Base-by-base conservation (phyloP, 192 early-diverging fungal species). In the Chytriomyces sp. region DNA sequence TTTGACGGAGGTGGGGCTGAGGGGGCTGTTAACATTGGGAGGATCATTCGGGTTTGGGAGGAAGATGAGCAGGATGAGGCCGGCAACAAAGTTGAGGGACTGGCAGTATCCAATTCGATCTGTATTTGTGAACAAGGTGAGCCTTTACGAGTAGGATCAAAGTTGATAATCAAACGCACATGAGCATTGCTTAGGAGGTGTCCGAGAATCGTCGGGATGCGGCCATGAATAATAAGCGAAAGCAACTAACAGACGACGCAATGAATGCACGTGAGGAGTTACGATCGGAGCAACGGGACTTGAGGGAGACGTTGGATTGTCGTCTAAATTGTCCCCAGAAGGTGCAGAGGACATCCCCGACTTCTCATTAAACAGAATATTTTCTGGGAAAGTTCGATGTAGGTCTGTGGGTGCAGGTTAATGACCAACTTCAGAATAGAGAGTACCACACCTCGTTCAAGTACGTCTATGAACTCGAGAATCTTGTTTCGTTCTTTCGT, bases 31-130 rank as follows among this genome's bases (percentile, higher is more conserved):
- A 36, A 14, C 14, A 32, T 10, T 0, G 38, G 37, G 32, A 57
- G 56, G 32, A n/a, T 49, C 44, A 22, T 49, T 49, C 22, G 49
- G 31, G 31, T 70, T 70, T 28, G 68, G 68, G 39, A 70, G 57
- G 22, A 70, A 70, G 28, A 91, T 88, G 6, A 94, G 75, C 14
- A 94, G 79, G 8, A 94, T 79, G 32, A 92, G 77, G 19, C 88
- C 93, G 36, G 80, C 91, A 55, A 94, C 77, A 56, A 92, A 92
- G 68, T 93, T 94, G 62, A 94, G 85, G 3, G 88, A 89, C 74
- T 94, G 93, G 73, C 91, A 92, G 79, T 94, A 94, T 6, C 93
- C 93, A 39, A 94, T 91, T 25, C 85, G 66, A 57, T 85, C 66
- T 68, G 53, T 34, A n/a, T n/a, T n/a, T 1, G 26, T 1, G 4